These are phyloP conservation scores for Botrytis squamosa DNA, from an alignment of 2,329 filamentous ascomycete genomes.

Conservation along the genomic window DNA sequence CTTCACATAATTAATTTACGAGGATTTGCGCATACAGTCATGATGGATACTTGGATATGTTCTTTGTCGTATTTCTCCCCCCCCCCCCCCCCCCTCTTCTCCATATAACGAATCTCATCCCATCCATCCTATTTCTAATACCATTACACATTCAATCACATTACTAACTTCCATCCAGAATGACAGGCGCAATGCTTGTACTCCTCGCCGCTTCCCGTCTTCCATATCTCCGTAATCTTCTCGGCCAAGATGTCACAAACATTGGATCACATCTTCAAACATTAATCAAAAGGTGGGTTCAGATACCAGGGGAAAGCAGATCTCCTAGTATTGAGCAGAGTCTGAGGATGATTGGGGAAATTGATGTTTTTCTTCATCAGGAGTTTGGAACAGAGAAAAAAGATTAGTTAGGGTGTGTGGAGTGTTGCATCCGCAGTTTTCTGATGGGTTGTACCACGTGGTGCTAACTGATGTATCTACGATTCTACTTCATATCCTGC, in stretches of 20 bases:
- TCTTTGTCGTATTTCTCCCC: constrained; percentile 47
- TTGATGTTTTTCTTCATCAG: constrained; percentile 45
- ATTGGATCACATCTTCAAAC: constrained; percentile 45
- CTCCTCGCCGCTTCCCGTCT: constrained; percentile 47
- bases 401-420: background rate
- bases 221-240: constrained; percentile 41
- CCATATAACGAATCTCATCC: background rate
- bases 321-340: constrained; percentile 50
- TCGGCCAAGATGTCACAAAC: constrained; percentile 42
- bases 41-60: constrained; percentile 56
- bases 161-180: constrained; percentile 37
- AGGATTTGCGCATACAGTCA: constrained; percentile 50
- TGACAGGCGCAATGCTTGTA: constrained; percentile 51
- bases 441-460: background rate
- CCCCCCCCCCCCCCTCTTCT: background rate
- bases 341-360: constrained; percentile 47
- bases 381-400: constrained; percentile 31
- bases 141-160: background rate
- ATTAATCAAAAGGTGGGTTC: constrained; percentile 46
- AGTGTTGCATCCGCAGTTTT: background rate
- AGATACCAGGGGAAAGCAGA: constrained; percentile 40
- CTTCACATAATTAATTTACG: constrained; percentile 50
- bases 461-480: background rate
- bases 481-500: background rate
- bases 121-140: background rate